phyloP scores from a whole-genome alignment of 176 grass and related monocot genomes.

The Areca catechu region DNA sequence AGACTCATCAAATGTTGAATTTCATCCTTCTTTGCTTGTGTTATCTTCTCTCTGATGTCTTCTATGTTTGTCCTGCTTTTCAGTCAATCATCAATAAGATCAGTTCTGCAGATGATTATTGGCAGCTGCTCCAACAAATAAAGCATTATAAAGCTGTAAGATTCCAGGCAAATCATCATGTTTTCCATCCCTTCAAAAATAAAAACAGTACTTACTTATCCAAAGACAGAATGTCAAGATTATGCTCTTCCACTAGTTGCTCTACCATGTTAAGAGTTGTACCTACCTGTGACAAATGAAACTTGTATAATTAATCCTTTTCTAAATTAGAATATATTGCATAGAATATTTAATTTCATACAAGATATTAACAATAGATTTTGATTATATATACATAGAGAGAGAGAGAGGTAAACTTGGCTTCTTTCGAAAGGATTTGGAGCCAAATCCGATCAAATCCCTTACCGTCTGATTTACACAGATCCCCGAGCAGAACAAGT shows the following conservation, averaged over 20 bases:
- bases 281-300: constrained; percentile 24
- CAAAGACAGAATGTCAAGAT: constrained; percentile 42
- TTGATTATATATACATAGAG: too few relatives aligned
- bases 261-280: constrained; percentile 38
- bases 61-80: constrained; percentile 38
- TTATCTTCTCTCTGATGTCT: constrained; percentile 35
- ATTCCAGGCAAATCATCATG: too few relatives aligned
- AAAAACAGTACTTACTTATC: constrained; percentile 38
- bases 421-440: too few relatives aligned
- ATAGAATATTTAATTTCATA: too few relatives aligned
- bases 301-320: too few relatives aligned
- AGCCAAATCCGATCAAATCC: too few relatives aligned
- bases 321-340: too few relatives aligned
- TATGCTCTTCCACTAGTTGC: constrained; percentile 39
- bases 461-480: too few relatives aligned
- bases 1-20: constrained; percentile 29
- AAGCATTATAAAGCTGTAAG: not conserved
- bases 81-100: constrained; percentile 14
- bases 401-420: too few relatives aligned
- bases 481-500: too few relatives aligned
- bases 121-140: constrained; percentile 10
- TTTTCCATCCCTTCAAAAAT: not conserved
- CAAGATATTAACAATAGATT: too few relatives aligned
- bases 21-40: constrained; percentile 47
- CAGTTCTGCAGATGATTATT: not conserved